These are phyloP conservation scores for Brassica balearica DNA, from an alignment of 441 rosid genomes.

Conservation along the genomic window DNA sequence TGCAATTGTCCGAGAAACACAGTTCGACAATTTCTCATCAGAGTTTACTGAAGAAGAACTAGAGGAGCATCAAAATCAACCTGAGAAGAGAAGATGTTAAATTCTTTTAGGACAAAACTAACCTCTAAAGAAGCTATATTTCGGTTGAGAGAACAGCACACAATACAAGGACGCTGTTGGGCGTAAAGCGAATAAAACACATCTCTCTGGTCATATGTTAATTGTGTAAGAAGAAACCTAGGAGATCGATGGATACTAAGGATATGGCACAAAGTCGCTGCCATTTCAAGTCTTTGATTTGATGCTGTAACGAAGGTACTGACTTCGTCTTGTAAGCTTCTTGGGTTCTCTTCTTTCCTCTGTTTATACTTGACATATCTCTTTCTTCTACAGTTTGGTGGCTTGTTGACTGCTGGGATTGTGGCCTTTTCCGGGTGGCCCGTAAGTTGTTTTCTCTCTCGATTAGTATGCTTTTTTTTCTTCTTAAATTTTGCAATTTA, in stretches of 20 bases:
- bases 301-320: neutral
- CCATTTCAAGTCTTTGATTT: neutral
- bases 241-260: too few species aligned
- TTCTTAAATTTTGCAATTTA: neutral
- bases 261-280: neutral
- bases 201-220: too few species aligned
- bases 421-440: constrained; percentile 69
- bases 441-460: constrained; percentile 60
- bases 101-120: neutral
- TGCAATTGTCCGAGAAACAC: neutral
- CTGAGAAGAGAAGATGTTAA: neutral
- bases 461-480: neutral
- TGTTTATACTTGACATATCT: constrained; percentile 1
- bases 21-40: neutral
- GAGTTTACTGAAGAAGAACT: neutral
- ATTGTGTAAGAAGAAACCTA: too few species aligned
- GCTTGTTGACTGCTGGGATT: constrained; percentile 86
- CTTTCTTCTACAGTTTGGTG: constrained; percentile 70
- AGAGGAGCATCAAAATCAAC: neutral
- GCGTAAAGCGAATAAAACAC: too few species aligned
- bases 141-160: too few species aligned
- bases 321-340: constrained; percentile 52
- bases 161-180: too few species aligned
- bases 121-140: neutral
- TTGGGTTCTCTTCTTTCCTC: neutral